Percentiles rank a stretch among this genome's conserved stretches.
Evolutionary conservation across 2,329 filamentous ascomycete genomes (phyloP).

Genomic region (Metarhizium guizhouense): DNA sequence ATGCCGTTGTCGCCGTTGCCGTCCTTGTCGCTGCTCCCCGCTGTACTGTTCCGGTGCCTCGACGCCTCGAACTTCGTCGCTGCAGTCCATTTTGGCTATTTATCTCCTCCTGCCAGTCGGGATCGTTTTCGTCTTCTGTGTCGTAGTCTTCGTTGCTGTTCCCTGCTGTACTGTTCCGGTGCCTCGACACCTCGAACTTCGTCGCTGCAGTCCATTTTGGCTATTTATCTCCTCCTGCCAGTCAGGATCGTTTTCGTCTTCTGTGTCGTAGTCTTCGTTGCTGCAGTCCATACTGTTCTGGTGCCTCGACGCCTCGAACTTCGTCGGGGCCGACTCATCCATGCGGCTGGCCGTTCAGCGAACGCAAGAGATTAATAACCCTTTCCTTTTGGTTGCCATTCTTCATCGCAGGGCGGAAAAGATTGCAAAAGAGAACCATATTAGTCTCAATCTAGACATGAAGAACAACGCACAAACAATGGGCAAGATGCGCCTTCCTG

Average conservation of each 20-base stretch:
- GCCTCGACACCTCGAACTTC: neutral
- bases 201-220: neutral
- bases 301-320: neutral
- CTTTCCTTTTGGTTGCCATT: conserved; percentile 61
- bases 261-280: conserved; percentile 6
- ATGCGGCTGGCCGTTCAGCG: conserved; percentile 49
- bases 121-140: conserved; percentile 4
- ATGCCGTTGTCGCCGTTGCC: conserved; percentile 6
- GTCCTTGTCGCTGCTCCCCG: too few species aligned
- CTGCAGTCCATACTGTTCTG: neutral
- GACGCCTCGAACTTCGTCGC: neutral
- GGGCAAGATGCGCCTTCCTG: conserved; percentile 40
- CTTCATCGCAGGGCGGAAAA: conserved; percentile 49
- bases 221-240: conserved; percentile 3
- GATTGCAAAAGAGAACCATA: conserved; percentile 48
- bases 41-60: neutral
- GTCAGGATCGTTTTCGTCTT: conserved; percentile 7
- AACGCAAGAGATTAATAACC: conserved; percentile 62
- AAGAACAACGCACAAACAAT: conserved; percentile 36
- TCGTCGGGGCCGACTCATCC: conserved; percentile 49
- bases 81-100: neutral
- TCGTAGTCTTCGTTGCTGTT: conserved; percentile 7
- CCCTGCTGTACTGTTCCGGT: neutral
- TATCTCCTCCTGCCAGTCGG: conserved; percentile 8
- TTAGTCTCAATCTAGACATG: conserved; percentile 45